Evolutionary conservation across 805 yeast species (phyloP).

Genomic region (Lachancea kluyveri): DNA sequence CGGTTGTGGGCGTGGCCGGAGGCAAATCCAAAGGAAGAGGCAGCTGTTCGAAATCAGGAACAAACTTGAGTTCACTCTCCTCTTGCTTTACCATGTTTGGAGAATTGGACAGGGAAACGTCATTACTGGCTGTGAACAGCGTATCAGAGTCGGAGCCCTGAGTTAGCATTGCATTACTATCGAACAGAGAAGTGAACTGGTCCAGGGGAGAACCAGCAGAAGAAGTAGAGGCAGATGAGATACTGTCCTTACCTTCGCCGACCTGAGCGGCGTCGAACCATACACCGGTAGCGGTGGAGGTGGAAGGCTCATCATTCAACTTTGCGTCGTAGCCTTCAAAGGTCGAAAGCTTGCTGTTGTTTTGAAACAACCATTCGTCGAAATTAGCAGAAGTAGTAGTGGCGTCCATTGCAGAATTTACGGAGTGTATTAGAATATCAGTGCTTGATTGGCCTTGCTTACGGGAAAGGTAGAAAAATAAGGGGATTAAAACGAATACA

Average conservation of each 20-base stretch:
- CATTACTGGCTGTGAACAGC: constrained; percentile 8
- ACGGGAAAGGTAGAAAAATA: too few relatives aligned
- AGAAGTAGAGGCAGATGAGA: constrained; percentile 5
- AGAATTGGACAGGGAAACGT: constrained; percentile 6
- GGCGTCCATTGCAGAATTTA: too few relatives aligned
- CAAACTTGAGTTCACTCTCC: too few relatives aligned
- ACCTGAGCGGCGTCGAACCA: constrained; percentile 3
- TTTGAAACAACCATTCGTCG: constrained; percentile 9
- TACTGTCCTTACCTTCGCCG: background rate
- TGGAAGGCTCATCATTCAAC: background rate
- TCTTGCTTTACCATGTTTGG: constrained; percentile 7
- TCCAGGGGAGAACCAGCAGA: constrained; percentile 12
- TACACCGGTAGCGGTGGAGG: background rate
- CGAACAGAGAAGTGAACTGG: constrained; percentile 9
- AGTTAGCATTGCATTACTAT: constrained; percentile 5
- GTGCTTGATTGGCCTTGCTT: too few relatives aligned
- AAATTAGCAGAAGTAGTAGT: constrained; percentile 4
- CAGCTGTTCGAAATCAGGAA: background rate
- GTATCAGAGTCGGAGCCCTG: constrained; percentile 7
- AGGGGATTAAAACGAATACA: too few relatives aligned
- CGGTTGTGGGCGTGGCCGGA: background rate
- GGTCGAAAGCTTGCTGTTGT: constrained; percentile 1
- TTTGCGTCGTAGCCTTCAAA: constrained; percentile 5
- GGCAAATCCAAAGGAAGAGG: constrained; percentile 1
- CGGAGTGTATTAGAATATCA: too few relatives aligned